Evolutionary conservation across 169 alveolate species (phyloP).

Genomic region (Babesia caballi): DNA sequence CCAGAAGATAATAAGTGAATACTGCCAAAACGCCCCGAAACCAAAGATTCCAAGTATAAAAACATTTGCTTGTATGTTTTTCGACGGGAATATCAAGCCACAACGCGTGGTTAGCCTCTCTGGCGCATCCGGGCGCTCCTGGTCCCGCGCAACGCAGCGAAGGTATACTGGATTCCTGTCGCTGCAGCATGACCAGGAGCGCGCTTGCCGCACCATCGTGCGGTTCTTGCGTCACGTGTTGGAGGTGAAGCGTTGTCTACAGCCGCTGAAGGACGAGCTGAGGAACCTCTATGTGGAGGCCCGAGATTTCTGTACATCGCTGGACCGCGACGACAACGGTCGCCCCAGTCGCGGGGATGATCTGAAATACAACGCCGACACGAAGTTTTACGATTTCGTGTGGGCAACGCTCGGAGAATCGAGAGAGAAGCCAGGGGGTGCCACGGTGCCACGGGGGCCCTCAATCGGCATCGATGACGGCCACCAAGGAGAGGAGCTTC

Average conservation of each 20-base stretch:
- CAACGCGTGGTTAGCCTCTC: constrained; percentile 61
- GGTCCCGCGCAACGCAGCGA: not conserved
- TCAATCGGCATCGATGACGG: too few relatives aligned
- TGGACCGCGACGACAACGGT: not conserved
- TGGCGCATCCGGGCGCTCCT: constrained; percentile 44
- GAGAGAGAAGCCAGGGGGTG: not conserved
- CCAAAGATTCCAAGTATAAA: too few relatives aligned
- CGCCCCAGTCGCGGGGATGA: too few relatives aligned
- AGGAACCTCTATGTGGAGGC: not conserved
- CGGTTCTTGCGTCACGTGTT: not conserved
- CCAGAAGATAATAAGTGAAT: too few relatives aligned
- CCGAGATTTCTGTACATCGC: too few relatives aligned
- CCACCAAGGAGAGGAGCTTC: too few relatives aligned
- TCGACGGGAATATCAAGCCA: constrained; percentile 55
- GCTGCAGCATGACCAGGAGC: constrained; percentile 2
- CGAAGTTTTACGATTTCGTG: not conserved
- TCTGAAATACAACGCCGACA: too few relatives aligned
- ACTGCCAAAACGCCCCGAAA: too few relatives aligned
- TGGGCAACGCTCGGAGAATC: not conserved
- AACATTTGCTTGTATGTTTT: too few relatives aligned
- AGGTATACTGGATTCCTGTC: not conserved
- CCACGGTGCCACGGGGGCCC: too few relatives aligned
- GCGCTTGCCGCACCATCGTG: not conserved
- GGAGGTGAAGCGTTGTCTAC: not conserved
- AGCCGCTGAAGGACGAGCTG: not conserved